Base-by-base conservation (phyloP, 192 early-diverging fungal species). In the Podila minutissima region DNA sequence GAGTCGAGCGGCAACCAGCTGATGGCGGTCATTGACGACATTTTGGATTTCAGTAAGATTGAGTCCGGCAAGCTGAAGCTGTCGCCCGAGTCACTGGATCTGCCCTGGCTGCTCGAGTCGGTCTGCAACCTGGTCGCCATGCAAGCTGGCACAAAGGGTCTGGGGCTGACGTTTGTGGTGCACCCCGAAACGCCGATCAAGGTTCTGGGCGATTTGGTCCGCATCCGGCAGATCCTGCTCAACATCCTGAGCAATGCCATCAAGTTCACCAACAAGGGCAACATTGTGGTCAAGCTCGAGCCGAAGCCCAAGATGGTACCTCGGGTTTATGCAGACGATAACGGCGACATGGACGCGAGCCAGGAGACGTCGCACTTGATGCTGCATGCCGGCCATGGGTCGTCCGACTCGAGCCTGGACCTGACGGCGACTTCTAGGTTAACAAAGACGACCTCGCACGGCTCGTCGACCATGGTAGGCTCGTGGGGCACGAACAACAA, bases 11-110 rank as follows among this genome's bases (percentile, higher is more conserved):
- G 83, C 1, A 79, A 84, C 59, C 76, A 81, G 26, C 37, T 84
- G 24, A 84, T 84, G 70, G 76, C 83, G 1, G 82, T 96, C 31
- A 89, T 96, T 64, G 90, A 96, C 79, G 91, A 93, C 74, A 89
- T 96, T 67, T 75, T 95, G 28, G 95, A 95, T 62, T 84, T 93
- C 62, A 92, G 91, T 51, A 94, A 93, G 87, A 89, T 94, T 29
- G 95, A 96, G 70, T 91, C 94, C 19, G 93, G 92, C 33, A 90
- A 92, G 31, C 85, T 96, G 71, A 89, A 83, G 50, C 72, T 95
- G 0, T 89, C 92, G 61, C 82, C 75, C 7, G 89, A 90, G 46
- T 87, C 91, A n/a, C 89, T 91, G 63, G 82, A 88, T 57, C 77
- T 92, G 32, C 86, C 87, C 26, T 71, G 77, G 63, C 57, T 79